A percentile compares a stretch with the other conserved stretches of the same genome.
These are phyloP conservation scores for Yamadazyma akitaensis DNA, from an alignment of 805 yeast species.

Conservation along the genomic window DNA sequence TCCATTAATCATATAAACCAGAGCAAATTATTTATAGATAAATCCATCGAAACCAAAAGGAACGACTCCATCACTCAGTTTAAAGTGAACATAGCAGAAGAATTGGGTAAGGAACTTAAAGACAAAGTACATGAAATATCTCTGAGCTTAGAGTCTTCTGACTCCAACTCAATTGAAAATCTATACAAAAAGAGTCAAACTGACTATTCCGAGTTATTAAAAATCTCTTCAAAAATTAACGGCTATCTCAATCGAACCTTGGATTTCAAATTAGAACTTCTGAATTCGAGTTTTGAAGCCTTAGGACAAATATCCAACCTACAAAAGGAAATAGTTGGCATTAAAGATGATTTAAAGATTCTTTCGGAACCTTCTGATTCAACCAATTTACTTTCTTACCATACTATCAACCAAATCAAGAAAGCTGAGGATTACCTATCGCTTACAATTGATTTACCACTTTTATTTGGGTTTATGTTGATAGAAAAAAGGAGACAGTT, in stretches of 20 bases:
- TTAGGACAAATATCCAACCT: slow-evolving; percentile 32
- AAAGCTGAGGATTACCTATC: slow-evolving; percentile 36
- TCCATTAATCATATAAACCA: slow-evolving; percentile 35
- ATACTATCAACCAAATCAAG: slow-evolving; percentile 26
- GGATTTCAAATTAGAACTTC: slow-evolving; percentile 26
- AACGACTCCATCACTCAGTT: slow-evolving; percentile 31
- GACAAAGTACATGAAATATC: slow-evolving; percentile 2
- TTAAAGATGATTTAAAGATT: slow-evolving; percentile 26
- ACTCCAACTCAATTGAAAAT: background rate
- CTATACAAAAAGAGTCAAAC: background rate
- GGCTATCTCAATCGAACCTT: background rate
- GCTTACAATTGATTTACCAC: slow-evolving; percentile 61
- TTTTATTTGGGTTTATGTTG: slow-evolving; percentile 65
- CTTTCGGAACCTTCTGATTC: slow-evolving; percentile 18
- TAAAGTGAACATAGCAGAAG: slow-evolving; percentile 15
- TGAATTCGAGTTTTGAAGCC: slow-evolving; percentile 20
- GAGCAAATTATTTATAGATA: slow-evolving; percentile 35
- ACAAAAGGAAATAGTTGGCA: slow-evolving; percentile 36
- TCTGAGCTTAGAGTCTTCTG: slow-evolving; percentile 3
- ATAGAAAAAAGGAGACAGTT: slow-evolving; percentile 59
- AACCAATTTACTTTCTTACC: slow-evolving; percentile 12
- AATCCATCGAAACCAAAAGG: slow-evolving; percentile 39
- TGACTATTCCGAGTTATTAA: background rate
- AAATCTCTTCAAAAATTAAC: background rate
- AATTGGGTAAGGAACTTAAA: slow-evolving; percentile 2